phyloP scores from a whole-genome alignment of 2,329 filamentous ascomycete species.

The Nemania abortiva region DNA sequence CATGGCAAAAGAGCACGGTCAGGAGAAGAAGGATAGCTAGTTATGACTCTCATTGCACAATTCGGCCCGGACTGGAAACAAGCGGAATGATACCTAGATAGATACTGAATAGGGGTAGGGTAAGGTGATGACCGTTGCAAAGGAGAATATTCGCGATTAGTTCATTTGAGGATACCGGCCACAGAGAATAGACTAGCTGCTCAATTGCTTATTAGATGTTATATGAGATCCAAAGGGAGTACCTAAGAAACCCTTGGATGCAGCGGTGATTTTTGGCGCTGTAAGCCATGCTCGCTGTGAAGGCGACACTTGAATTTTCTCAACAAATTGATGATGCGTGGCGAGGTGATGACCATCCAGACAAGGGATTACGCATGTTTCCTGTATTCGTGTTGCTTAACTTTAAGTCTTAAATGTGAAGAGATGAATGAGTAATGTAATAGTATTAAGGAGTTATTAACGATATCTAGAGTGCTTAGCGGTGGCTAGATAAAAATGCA shows the following conservation, averaged over 20 bases:
- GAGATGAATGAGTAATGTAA: no score
- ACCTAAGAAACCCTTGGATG: not conserved
- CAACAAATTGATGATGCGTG: not conserved
- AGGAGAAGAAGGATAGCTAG: constrained; percentile 10
- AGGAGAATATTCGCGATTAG: constrained; percentile 11
- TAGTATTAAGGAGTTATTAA: no score
- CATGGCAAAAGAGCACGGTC: not conserved
- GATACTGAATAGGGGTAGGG: constrained; percentile 30
- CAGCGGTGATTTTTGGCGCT: not conserved
- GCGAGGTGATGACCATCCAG: not conserved
- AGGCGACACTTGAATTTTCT: not conserved
- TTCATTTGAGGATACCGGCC: constrained; percentile 16
- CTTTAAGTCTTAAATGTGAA: no score
- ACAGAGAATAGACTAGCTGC: constrained; percentile 36
- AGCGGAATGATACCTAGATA: constrained; percentile 27
- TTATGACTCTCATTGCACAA: constrained; percentile 30
- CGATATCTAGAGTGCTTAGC: no score
- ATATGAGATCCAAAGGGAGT: not conserved
- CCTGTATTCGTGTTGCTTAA: not conserved
- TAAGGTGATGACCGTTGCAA: not conserved
- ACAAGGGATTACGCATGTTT: no score
- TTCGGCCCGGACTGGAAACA: constrained; percentile 27
- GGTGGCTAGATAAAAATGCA: no score
- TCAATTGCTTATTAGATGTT: constrained; percentile 23
- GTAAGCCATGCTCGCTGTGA: not conserved